Evolutionary conservation across 371 early-diverging fungal genomes (phyloP).

Genomic region (Mucor velutinosus): DNA sequence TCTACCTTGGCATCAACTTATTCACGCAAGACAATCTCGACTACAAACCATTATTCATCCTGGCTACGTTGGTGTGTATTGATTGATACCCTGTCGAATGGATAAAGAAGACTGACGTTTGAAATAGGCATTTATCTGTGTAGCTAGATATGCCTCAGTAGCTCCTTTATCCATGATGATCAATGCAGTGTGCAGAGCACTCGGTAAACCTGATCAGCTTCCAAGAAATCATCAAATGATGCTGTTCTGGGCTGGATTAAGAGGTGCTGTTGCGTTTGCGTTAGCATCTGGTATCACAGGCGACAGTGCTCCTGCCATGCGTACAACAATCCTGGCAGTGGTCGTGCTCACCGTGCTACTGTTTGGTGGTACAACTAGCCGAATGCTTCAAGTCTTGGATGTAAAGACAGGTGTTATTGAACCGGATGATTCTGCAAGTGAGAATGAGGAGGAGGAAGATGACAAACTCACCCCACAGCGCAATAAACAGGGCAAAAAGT

Average conservation of each 20-base stretch:
- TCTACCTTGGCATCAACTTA: constrained; percentile 91
- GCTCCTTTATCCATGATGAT: constrained; percentile 81
- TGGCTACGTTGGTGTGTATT: constrained; percentile 63
- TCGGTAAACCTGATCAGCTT: constrained; percentile 62
- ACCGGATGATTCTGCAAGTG: constrained; percentile 55
- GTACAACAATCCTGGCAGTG: constrained; percentile 88
- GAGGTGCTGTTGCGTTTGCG: constrained; percentile 96
- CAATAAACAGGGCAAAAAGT: constrained; percentile 1
- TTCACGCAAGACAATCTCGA: constrained; percentile 76
- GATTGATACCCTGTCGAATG: no score
- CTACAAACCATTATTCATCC: constrained; percentile 74
- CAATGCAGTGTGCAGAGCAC: constrained; percentile 66
- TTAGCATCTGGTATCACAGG: constrained; percentile 83
- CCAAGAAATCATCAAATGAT: constrained; percentile 89
- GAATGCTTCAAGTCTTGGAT: constrained; percentile 73
- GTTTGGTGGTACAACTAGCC: constrained; percentile 88
- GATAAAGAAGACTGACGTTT: background rate
- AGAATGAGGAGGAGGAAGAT: constrained; percentile 60
- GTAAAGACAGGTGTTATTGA: constrained; percentile 78
- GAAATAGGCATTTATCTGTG: constrained; percentile 64
- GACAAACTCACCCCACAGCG: constrained; percentile 15
- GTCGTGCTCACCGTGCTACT: constrained; percentile 87
- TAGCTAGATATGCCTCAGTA: constrained; percentile 83
- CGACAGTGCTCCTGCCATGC: constrained; percentile 67
- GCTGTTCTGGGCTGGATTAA: constrained; percentile 94